Percentiles rank a stretch among this genome's conserved stretches.
Conservation (phyloP, 225 moss, liverwort and hornwort genomes). For the Antitrichia curtipendula region DNA sequence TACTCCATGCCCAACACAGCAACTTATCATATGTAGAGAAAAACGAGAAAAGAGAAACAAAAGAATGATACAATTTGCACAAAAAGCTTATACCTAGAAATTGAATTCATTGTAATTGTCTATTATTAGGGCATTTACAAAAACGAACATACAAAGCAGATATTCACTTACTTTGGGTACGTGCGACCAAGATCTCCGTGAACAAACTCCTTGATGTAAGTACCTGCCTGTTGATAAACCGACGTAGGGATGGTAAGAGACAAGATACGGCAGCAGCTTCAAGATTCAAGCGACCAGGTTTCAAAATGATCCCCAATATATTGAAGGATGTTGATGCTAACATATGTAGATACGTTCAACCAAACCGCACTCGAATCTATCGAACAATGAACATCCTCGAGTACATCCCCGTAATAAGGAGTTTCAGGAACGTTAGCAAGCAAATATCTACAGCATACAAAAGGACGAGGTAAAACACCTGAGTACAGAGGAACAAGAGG, state of each 20-base stretch:
- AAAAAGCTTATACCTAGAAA: background rate
- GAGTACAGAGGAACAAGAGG: constrained; percentile 82
- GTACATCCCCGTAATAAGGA: background rate
- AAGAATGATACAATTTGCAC: background rate
- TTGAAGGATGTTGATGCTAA: background rate
- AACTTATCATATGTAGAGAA: background rate
- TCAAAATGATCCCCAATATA: background rate
- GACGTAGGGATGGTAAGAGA: background rate
- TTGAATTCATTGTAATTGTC: background rate
- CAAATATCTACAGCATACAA: background rate
- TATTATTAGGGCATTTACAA: background rate
- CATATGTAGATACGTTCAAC: background rate
- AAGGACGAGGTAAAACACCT: constrained; percentile 28
- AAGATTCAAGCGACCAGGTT: background rate
- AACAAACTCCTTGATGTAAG: constrained; percentile 97
- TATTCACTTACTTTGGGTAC: constrained; percentile 59
- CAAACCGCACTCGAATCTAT: background rate
- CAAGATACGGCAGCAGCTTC: background rate
- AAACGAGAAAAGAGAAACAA: background rate
- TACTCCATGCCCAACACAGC: background rate
- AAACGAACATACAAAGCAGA: background rate
- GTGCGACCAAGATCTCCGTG: constrained; percentile 97
- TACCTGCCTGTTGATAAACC: constrained; percentile 61
- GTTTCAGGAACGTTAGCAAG: background rate
- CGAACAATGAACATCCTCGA: background rate